Evolutionary conservation across 805 yeast genomes (phyloP).

Genomic region (Saturnispora galanensis): DNA sequence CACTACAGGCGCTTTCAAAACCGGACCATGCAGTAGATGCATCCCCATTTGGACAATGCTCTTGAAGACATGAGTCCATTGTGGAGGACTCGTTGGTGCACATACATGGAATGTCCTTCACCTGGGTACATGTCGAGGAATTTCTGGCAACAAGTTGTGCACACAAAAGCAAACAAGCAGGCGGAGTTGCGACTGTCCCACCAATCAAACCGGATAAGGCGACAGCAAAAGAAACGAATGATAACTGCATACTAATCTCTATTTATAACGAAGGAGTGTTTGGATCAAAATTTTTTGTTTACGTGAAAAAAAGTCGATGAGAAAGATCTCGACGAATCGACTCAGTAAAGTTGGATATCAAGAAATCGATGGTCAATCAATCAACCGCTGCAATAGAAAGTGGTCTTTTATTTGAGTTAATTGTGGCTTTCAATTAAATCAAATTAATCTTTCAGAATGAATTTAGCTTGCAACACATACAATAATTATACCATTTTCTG

Average conservation of each 20-base stretch:
- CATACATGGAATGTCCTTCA: conserved; percentile 60
- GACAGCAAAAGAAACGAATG: conserved; percentile 17
- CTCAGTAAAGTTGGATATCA: too few relatives aligned
- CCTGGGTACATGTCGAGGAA: conserved; percentile 43
- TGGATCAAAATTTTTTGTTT: too few relatives aligned
- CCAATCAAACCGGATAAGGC: conserved; percentile 31
- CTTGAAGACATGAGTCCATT: conserved; percentile 52
- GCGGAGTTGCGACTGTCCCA: conserved; percentile 56
- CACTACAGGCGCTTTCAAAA: conserved; percentile 45
- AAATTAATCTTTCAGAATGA: too few relatives aligned
- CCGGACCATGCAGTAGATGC: conserved; percentile 49
- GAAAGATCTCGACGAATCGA: not conserved
- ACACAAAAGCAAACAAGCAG: conserved; percentile 89
- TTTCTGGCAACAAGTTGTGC: conserved; percentile 56
- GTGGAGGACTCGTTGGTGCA: conserved; percentile 47
- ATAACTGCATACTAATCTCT: conserved; percentile 6
- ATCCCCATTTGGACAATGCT: conserved; percentile 58
- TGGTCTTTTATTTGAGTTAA: too few relatives aligned
- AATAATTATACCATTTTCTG: too few relatives aligned
- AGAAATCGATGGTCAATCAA: too few relatives aligned
- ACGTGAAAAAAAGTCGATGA: not conserved
- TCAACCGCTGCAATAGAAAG: too few relatives aligned
- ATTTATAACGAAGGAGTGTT: not conserved
- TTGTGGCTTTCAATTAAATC: too few relatives aligned
- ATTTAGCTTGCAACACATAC: too few relatives aligned